These are phyloP conservation scores for Danielia oregonensis DNA, from an alignment of 805 yeast genomes.

Conservation along the genomic window DNA sequence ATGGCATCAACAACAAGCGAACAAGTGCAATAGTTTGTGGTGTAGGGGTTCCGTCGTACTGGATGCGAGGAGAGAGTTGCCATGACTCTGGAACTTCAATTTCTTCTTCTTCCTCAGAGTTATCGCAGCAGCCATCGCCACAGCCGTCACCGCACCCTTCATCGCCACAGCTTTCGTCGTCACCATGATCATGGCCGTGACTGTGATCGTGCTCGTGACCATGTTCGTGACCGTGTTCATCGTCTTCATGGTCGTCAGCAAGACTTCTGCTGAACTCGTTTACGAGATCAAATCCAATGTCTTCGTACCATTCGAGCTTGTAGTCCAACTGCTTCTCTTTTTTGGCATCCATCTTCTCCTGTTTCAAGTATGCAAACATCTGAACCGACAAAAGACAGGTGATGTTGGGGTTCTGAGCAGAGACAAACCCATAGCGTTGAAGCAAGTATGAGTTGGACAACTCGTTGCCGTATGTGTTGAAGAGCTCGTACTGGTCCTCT, in stretches of 20 bases:
- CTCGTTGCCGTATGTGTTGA: conserved; percentile 77
- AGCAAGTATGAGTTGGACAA: conserved; percentile 61
- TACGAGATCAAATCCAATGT: conserved; percentile 38
- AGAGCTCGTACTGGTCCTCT: conserved; percentile 54
- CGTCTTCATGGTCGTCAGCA: conserved; percentile 5
- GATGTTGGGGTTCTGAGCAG: conserved; percentile 45
- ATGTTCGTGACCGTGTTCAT: conserved; percentile 12
- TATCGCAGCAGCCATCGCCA: conserved; percentile 13
- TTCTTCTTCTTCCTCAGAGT: conserved; percentile 1
- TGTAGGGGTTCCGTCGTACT: conserved; percentile 42
- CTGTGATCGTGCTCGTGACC: conserved; percentile 19
- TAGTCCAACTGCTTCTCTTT: conserved; percentile 31
- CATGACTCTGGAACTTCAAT: conserved; percentile 30
- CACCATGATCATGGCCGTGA: conserved; percentile 14
- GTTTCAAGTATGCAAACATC: conserved; percentile 31
- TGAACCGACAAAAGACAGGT: conserved; percentile 56
- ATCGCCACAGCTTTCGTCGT: conserved; percentile 15
- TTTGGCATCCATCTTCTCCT: conserved; percentile 16
- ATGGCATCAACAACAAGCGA: conserved; percentile 23
- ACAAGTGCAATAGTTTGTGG: conserved; percentile 28
- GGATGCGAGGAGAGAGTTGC: conserved; percentile 42
- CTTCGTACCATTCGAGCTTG: conserved; percentile 49
- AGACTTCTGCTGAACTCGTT: conserved; percentile 21
- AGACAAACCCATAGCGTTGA: conserved; percentile 77
- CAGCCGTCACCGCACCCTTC: conserved; percentile 18